Evolutionary conservation across 208 protist genomes (phyloP).

Genomic region (Lotmaria passim): DNA sequence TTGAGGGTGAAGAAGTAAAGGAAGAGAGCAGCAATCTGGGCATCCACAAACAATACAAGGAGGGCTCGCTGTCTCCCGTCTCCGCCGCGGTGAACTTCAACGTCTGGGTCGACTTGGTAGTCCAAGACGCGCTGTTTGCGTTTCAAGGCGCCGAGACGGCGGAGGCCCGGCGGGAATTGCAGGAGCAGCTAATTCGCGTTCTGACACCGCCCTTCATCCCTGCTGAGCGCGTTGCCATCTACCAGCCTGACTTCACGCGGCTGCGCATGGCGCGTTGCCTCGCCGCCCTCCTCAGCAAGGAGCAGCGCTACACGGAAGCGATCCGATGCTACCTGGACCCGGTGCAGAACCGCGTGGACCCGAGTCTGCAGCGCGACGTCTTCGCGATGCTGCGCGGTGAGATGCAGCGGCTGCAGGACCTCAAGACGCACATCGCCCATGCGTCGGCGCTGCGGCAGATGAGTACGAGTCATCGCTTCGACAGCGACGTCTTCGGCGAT

Average conservation of each 20-base stretch:
- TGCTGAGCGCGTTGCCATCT: conserved; percentile 33
- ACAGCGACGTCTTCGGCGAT: conserved; percentile 1
- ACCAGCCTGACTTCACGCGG: conserved; percentile 48
- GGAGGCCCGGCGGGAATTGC: conserved; percentile 34
- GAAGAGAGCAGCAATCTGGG: too few relatives aligned
- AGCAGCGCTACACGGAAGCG: conserved; percentile 53
- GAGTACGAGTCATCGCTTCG: conserved; percentile 3
- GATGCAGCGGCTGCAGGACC: conserved; percentile 44
- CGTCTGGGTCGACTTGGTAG: conserved; percentile 41
- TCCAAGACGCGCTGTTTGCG: conserved; percentile 56
- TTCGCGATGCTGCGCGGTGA: conserved; percentile 61
- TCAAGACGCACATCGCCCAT: conserved; percentile 25
- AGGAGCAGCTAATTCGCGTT: conserved; percentile 48
- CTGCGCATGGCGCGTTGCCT: conserved; percentile 67
- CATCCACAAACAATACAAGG: too few relatives aligned
- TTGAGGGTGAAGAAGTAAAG: too few relatives aligned
- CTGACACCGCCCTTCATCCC: conserved; percentile 32
- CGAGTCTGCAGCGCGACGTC: conserved; percentile 50
- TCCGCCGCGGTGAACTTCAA: conserved; percentile 17
- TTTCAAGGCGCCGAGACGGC: conserved; percentile 53
- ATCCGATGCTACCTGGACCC: conserved; percentile 73
- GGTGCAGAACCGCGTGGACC: conserved; percentile 47
- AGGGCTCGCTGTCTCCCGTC: too few relatives aligned
- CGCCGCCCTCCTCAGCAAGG: conserved; percentile 51
- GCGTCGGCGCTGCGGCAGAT: conserved; percentile 14